Base-by-base conservation (phyloP, 1,284 basidiomycete species). In the Gomphus sp. region DNA sequence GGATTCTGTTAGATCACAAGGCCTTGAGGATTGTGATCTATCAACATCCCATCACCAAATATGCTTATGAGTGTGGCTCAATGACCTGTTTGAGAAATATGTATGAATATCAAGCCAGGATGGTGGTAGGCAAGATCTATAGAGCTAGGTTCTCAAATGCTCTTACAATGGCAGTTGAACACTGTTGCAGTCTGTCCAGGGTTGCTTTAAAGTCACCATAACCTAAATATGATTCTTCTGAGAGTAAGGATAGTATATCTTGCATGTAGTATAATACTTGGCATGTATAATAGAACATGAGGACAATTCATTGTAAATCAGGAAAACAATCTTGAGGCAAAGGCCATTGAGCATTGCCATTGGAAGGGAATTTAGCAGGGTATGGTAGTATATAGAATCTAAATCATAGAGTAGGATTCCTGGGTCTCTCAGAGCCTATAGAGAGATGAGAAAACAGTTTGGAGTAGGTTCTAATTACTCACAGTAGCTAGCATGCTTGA, bases 261-360 rank as follows among this genome's bases (percentile, higher is more conserved):
- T 82, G 72, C 93, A 97, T 14, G 93, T 96, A 49, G 87, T 81
- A 70, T 94, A 97, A 66, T 92, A 95, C 72, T 94, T 95, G 61
- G 91, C 87, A 12, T 87, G 84, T 33, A 95, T 89, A 57, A 91
- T 93, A 63, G 25, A 59, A 61, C 51, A 39, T 33, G 45, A 16
- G 16, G 52, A 43, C 25, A 31, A 44, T 55, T 22, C 58, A 55
- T 49, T 56, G 62, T 52, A 39, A 16, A 58, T 41, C 16, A 37
- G 52, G 9, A 49, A 52, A 18, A 79, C 90, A 73, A 69, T 94
- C 92, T 60, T 91, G 79, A 34, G 89, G 87, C 69, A 91, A 78
- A 0, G 92, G 88, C 55, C 77, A 79, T 60, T 80, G 80, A 55
- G 78, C 68, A 31, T 75, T 81, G 45, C 77, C 82, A 62, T 87